Evolutionary conservation across 1,284 basidiomycete species (phyloP).

Genomic region (Ustilago trichophora): DNA sequence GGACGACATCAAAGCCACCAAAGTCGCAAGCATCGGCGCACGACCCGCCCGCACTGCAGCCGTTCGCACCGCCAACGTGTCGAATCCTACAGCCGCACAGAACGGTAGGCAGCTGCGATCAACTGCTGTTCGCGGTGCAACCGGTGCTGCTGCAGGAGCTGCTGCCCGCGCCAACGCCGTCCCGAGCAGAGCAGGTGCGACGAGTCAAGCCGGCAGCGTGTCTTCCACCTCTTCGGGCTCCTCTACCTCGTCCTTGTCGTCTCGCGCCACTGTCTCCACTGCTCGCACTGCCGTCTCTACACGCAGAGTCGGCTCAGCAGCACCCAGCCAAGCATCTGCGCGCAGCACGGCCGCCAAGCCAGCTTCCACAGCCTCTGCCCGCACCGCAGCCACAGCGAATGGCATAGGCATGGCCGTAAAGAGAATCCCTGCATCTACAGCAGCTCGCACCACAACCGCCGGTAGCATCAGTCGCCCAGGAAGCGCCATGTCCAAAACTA

Average conservation of each 20-base stretch:
- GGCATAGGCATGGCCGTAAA: slow-evolving; percentile 6
- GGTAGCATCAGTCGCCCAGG: slow-evolving; percentile 29
- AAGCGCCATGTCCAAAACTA: slow-evolving; percentile 44
- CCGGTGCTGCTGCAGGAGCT: neutral
- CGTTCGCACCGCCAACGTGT: slow-evolving; percentile 22
- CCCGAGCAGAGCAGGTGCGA: slow-evolving; percentile 27
- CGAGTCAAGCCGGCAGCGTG: slow-evolving; percentile 37
- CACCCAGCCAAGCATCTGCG: slow-evolving; percentile 11
- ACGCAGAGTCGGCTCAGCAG: slow-evolving; percentile 14
- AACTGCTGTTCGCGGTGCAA: slow-evolving; percentile 12
- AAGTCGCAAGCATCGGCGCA: neutral
- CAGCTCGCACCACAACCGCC: slow-evolving; percentile 7
- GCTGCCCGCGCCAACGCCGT: slow-evolving; percentile 9
- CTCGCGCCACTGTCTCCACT: slow-evolving; percentile 28
- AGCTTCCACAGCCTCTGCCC: slow-evolving; percentile 1
- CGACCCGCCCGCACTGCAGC: slow-evolving; percentile 18
- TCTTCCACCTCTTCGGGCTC: slow-evolving; percentile 38
- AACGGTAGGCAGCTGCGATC: slow-evolving; percentile 29
- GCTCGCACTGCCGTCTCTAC: slow-evolving; percentile 35
- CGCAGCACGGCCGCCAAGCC: slow-evolving; percentile 10
- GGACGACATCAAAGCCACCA: slow-evolving; percentile 35
- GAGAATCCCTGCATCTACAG: neutral
- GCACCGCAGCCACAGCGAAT: slow-evolving; percentile 6
- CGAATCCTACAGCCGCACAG: neutral
- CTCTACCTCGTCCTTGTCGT: slow-evolving; percentile 26